Base-by-base conservation (phyloP, 2,329 filamentous ascomycete species). In the Penicillium verrucosum region DNA sequence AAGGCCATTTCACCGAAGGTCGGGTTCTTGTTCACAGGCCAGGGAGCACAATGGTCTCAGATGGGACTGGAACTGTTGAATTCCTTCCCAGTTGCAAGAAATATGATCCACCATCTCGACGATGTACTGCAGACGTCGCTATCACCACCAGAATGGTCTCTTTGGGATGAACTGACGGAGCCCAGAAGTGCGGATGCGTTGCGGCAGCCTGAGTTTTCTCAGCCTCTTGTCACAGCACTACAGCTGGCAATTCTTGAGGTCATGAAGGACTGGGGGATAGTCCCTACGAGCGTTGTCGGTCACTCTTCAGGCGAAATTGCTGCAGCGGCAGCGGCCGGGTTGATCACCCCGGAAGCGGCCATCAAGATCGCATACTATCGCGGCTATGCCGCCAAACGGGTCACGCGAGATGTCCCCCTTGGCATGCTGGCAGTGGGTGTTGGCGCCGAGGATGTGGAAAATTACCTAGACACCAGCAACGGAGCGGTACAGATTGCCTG, bases 211-310 rank as follows among this genome's bases (percentile, higher is more conserved):
- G 48, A 57, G n/a, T 36, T 54, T 25, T 58, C 58, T 3, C 60
- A 62, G 41, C 56, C 60, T 10, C 34, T 56, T 1, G 46, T 53
- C 34, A 57, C 60, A 2, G 60, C 59, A 4, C 16, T 62, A n/a
- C 60, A 62, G 25, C 23, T 62, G 1, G 43, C 42, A 18, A 40
- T 59, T 2, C 14, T 62, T 4, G 45, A 25, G 8, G n/a, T 61
- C 6, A 36, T 62, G 27, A 23, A 38, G 16, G 27, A 29, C 4
- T 62, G 56, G 56, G 27, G 27, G 16, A 23, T 58, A 7, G 8
- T 29, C 16, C 51, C 56, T 0, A 36, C 10, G 10, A 41, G 43
- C 1, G 23, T 52, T 8, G 34, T 37, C 2, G 56, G 56, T 10
- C 56, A 56, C 46, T 58, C 56, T 9, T 49, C 42, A 5, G 56